Evolutionary conservation across 305 asterid species (phyloP).

Genomic region (Galium porrigens): DNA sequence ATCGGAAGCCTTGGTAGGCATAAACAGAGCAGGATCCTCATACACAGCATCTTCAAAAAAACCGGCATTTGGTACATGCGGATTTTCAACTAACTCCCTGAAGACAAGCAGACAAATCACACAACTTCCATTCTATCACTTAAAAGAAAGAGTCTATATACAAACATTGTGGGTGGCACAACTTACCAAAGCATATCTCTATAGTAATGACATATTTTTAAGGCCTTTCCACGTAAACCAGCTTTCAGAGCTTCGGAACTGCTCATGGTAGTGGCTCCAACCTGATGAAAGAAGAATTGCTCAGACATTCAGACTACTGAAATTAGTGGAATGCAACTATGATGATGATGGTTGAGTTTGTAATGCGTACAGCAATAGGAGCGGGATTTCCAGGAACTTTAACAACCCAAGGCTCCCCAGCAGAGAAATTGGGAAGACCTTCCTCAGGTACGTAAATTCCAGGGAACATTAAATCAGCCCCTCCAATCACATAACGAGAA

Average conservation of each 20-base stretch:
- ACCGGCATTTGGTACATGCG: constrained; percentile 78
- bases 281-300: constrained; percentile 33
- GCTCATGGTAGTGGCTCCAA: constrained; percentile 73
- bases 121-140: not conserved
- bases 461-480: constrained; percentile 98
- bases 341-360: constrained; percentile 13
- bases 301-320: constrained; percentile 2
- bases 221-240: constrained; percentile 86
- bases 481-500: constrained; percentile 76
- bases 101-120: constrained; percentile 9
- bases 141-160: not conserved
- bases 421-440: constrained; percentile 64
- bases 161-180: not conserved
- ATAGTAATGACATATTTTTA: constrained; percentile 63
- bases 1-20: constrained; percentile 37
- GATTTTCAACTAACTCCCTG: constrained; percentile 76
- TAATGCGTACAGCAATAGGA: constrained; percentile 70
- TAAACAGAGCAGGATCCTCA: constrained; percentile 54
- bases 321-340: constrained; percentile 6
- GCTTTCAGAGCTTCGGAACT: constrained; percentile 72
- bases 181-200: constrained; percentile 77
- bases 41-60: constrained; percentile 65
- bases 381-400: constrained; percentile 93
- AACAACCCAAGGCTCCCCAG: constrained; percentile 83
- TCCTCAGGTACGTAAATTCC: constrained; percentile 60